Conservation (phyloP, 495 filamentous ascomycete genomes). For the Apiosordaria backusii region DNA sequence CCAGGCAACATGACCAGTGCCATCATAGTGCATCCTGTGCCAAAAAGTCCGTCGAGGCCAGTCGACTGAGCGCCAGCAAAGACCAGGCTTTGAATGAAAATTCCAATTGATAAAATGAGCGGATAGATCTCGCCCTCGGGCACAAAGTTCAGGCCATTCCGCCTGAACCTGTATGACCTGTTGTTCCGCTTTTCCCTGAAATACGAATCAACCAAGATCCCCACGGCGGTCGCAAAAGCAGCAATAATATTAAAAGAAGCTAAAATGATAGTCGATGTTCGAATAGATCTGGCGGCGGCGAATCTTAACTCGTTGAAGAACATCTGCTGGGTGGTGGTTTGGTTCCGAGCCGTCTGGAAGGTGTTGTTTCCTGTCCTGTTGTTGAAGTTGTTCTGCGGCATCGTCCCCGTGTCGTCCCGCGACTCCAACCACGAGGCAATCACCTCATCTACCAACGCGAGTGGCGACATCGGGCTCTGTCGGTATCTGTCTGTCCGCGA, state of each 20-base stretch:
- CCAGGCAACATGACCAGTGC: slow-evolving; percentile 48
- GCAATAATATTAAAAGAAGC: slow-evolving; percentile 47
- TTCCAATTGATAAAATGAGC: slow-evolving; percentile 44
- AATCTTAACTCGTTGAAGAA: slow-evolving; percentile 43
- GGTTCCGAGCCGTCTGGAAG: slow-evolving; percentile 38
- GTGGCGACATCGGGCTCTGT: slow-evolving; percentile 35
- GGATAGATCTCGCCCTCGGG: slow-evolving; percentile 41
- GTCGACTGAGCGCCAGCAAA: slow-evolving; percentile 45
- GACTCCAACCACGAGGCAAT: slow-evolving; percentile 39
- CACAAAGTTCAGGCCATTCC: slow-evolving; percentile 39
- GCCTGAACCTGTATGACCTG: slow-evolving; percentile 30
- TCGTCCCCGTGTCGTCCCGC: slow-evolving; percentile 36
- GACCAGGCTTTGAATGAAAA: slow-evolving; percentile 44
- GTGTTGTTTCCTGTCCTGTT: slow-evolving; percentile 25
- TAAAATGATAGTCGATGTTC: slow-evolving; percentile 48
- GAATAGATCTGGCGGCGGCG: slow-evolving; percentile 44
- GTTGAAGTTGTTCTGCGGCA: slow-evolving; percentile 18
- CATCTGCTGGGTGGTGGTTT: slow-evolving; percentile 26
- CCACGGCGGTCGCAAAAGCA: slow-evolving; percentile 43
- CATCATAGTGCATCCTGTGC: slow-evolving; percentile 38
- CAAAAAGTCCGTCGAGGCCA: slow-evolving; percentile 40
- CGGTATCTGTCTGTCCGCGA: slow-evolving; percentile 25
- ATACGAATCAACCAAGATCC: slow-evolving; percentile 45
- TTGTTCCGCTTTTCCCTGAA: slow-evolving; percentile 36
- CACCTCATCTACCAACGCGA: slow-evolving; percentile 29